Evolutionary conservation across 768 basidiomycete species (phyloP).

Genomic region (Calocybe cyanea): DNA sequence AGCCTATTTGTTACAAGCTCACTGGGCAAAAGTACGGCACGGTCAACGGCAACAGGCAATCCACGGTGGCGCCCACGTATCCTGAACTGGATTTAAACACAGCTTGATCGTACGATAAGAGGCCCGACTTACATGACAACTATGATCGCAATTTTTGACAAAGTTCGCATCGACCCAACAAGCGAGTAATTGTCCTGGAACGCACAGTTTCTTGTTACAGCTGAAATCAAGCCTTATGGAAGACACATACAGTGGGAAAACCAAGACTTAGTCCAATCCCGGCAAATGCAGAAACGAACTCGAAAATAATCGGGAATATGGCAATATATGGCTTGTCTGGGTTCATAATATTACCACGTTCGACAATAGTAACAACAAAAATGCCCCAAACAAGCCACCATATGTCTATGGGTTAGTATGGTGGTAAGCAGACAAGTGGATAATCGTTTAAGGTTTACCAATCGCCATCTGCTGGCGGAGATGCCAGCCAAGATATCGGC

Average conservation of each 20-base stretch:
- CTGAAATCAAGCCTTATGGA: not conserved
- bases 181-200: conserved; percentile 57
- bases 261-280: conserved; percentile 72
- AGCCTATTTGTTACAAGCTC: conserved; percentile 21
- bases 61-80: conserved; percentile 73
- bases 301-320: conserved; percentile 52
- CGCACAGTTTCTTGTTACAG: not conserved
- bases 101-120: not conserved
- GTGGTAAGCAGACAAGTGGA: not conserved
- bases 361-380: conserved; percentile 69
- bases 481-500: conserved; percentile 52
- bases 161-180: conserved; percentile 52
- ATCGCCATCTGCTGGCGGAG: conserved; percentile 58
- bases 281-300: conserved; percentile 64
- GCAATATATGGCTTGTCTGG: conserved; percentile 61
- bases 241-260: conserved; percentile 36
- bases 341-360: conserved; percentile 55
- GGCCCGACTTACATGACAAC: conserved; percentile 56
- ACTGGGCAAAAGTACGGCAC: conserved; percentile 42
- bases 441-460: conserved; percentile 26
- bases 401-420: conserved; percentile 43
- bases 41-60: conserved; percentile 63
- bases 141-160: conserved; percentile 71
- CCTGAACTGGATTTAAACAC: conserved; percentile 23
- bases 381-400: conserved; percentile 81